These are phyloP conservation scores for Penicillium goetzii DNA, from an alignment of 495 filamentous ascomycete species.

Conservation along the genomic window DNA sequence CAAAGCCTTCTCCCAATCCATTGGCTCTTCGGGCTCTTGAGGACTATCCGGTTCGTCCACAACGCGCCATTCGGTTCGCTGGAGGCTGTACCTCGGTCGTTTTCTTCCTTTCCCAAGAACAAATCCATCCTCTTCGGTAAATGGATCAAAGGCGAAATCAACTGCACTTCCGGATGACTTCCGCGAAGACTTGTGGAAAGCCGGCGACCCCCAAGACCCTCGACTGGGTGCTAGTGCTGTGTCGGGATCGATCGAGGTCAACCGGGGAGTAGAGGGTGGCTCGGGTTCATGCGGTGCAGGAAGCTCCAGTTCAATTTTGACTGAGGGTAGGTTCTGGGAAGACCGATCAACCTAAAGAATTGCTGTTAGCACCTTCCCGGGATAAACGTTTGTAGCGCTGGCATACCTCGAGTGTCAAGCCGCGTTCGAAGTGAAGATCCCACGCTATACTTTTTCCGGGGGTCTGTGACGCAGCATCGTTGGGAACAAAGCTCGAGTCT, in stretches of 20 bases:
- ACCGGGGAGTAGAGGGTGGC: slow-evolving; percentile 36
- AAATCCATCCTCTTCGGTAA: slow-evolving; percentile 69
- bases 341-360: slow-evolving; percentile 39
- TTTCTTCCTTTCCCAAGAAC: slow-evolving; percentile 69
- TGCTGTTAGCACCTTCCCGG: slow-evolving; percentile 7
- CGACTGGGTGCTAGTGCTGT: slow-evolving; percentile 2
- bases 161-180: slow-evolving; percentile 63
- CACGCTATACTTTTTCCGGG: slow-evolving; percentile 75
- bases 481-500: slow-evolving; percentile 62
- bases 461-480: slow-evolving; percentile 50
- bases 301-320: slow-evolving; percentile 54
- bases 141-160: slow-evolving; percentile 65
- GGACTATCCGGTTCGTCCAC: slow-evolving; percentile 68
- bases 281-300: slow-evolving; percentile 27
- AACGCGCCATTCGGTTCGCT: slow-evolving; percentile 71
- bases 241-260: slow-evolving; percentile 14
- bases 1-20: slow-evolving; percentile 39
- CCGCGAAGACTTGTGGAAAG: slow-evolving; percentile 69
- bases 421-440: slow-evolving; percentile 66
- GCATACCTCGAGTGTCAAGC: slow-evolving; percentile 62
- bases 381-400: neutral
- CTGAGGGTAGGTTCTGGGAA: slow-evolving; percentile 33
- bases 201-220: slow-evolving; percentile 68
- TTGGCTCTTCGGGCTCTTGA: slow-evolving; percentile 46
- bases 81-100: slow-evolving; percentile 70